Evolutionary conservation across 495 filamentous ascomycete species (phyloP).

Genomic region (Neurospora tetrasperma): DNA sequence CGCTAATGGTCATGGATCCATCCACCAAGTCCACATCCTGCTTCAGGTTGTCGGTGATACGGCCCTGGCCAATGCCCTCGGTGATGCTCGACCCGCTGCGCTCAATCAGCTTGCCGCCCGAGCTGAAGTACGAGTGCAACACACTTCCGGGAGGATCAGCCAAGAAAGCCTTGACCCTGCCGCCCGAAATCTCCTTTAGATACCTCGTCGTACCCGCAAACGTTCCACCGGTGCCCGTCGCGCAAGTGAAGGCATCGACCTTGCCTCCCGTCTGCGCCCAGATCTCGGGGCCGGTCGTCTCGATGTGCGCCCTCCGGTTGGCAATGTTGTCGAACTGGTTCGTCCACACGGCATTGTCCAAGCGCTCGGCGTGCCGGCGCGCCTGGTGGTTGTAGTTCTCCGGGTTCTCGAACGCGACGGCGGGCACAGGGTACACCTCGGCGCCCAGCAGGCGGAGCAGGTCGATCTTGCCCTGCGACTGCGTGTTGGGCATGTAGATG

Average conservation of each 20-base stretch:
- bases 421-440: conserved; percentile 97
- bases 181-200: conserved; percentile 72
- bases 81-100: conserved; percentile 86
- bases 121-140: conserved; percentile 81
- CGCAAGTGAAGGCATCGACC: conserved; percentile 89
- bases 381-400: conserved; percentile 98
- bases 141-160: conserved; percentile 91
- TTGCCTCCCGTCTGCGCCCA: conserved; percentile 87
- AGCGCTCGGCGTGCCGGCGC: conserved; percentile 67
- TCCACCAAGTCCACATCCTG: conserved; percentile 79
- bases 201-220: conserved; percentile 84
- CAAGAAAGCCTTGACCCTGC: conserved; percentile 77
- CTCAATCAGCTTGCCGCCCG: conserved; percentile 71
- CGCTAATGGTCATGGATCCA: conserved; percentile 73
- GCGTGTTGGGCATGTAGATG: conserved; percentile 99
- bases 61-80: conserved; percentile 94
- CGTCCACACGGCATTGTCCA: conserved; percentile 94
- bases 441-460: conserved; percentile 82
- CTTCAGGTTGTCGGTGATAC: conserved; percentile 87
- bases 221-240: conserved; percentile 88
- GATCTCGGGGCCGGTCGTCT: conserved; percentile 94
- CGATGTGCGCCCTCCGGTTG: conserved; percentile 88
- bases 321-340: conserved; percentile 98
- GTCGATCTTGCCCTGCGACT: conserved; percentile 96
- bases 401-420: conserved; percentile 91